Conservation (phyloP, 2,329 filamentous ascomycete genomes). For the Emmonsia crescens region DNA sequence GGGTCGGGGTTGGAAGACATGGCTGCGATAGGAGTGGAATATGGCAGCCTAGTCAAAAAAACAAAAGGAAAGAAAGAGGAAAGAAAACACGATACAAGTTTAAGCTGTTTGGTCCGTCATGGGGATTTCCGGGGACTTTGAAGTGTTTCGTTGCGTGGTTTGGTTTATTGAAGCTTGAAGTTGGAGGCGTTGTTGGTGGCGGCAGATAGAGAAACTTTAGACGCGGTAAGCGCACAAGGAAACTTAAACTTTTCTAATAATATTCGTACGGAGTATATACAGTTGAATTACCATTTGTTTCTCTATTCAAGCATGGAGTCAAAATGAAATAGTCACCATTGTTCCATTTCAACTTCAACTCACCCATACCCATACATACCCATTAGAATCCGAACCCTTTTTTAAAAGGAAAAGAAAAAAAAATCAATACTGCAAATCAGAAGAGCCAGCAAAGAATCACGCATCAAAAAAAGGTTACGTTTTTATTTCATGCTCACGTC, state of each 20-base stretch:
- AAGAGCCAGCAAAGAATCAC: no score
- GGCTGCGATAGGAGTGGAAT: not conserved
- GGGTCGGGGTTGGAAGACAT: slow-evolving; percentile 14
- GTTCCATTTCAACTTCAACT: no score
- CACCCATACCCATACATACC: no score
- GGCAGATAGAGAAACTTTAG: not conserved
- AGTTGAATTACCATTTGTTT: no score
- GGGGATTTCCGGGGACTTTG: not conserved
- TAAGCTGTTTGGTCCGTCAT: not conserved
- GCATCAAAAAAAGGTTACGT: not conserved
- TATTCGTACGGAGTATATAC: no score
- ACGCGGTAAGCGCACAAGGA: not conserved
- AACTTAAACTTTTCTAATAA: not conserved
- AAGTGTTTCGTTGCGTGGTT: not conserved
- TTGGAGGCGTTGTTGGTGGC: not conserved
- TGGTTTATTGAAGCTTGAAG: not conserved
- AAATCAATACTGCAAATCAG: no score
- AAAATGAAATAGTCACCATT: not conserved
- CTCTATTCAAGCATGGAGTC: no score
- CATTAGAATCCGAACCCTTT: no score
- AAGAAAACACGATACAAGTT: not conserved
- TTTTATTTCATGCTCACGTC: not conserved
- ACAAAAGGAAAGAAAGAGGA: not conserved
- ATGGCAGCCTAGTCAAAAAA: not conserved
- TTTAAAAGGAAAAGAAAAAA: no score